Evolutionary conservation across 257 asterid species (phyloP), one percentile per base, ranked within the genome.

Genomic region (Solanum pennellii): DNA sequence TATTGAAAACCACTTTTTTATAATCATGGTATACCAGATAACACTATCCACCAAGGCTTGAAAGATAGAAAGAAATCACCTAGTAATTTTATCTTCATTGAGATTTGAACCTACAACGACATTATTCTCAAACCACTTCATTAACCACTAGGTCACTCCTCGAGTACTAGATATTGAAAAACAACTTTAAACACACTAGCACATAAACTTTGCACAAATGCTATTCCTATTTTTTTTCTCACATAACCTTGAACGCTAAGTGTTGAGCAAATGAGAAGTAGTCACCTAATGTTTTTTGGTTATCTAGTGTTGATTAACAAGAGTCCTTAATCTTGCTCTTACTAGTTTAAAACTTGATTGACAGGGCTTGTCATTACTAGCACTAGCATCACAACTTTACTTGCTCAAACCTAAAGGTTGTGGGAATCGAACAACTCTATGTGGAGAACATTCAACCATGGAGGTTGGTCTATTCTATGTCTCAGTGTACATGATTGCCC

Each of bases 401-500:
- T 87, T 97, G 93, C 93, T 97, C 20, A 95, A 90, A 25, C 99
- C 99, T 16, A 90, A 44, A 72, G 98, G 98, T 1, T 97, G 99
- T 66, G 98, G 99, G 14, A 91, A 92, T 39, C 94, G 93, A 88
- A 86, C 87, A 8, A 88, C 56, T 4, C 89, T 42, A 2, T 97
- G 99, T 37, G 88, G 87, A 15, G 16, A 93, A 2, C 99, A 96
- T 87, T 89, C 98, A 12, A 92, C 94, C 60, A 94, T 95, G 98
- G 95, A 35, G 87, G 75, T 92, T 15, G 92, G 95, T n/a, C 88
- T 97, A 9, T 97, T 97, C 91, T 97, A 97, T 86, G 21, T 97
- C 59, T 92, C 99, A 1, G 94, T 94, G 72, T 97, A 97, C 94
- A 87, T 97, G 92, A 86, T 97, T 39, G 99, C 99, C 7, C 92